Base-by-base conservation (phyloP, 1,139 yeast species). In the Suhomyces anneliseae region DNA sequence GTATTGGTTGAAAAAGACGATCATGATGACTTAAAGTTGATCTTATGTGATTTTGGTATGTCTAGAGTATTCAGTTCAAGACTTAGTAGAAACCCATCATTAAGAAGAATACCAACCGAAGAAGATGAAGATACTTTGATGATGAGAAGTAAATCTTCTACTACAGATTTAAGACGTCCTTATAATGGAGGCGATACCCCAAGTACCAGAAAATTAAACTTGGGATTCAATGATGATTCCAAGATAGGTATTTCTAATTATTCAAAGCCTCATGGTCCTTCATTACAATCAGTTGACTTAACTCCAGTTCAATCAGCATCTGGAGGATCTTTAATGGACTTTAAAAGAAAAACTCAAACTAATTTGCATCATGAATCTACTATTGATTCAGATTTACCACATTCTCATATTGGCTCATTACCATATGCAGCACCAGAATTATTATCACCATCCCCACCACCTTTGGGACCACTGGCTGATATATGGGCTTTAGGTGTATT, bases 371-470 rank as follows among this genome's bases (percentile, higher is more conserved):
- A 35, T 8, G 14, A 40, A n/a, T 34, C 34, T 15, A 64, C 61
- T 2, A 59, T 68, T 29, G 77, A 71, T 46, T 64, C 77, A 2
- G 73, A 69, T 39, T 63, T 80, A 34, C 87, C 88, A 0, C 87
- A 82, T 59, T 70, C 81, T 27, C 87, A 83, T 56, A 87, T 90
- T 48, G 98, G 98, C 0, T 90, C 96, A 1, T 72, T 92, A 36
- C 97, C 97, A 0, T 92, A 90, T 62, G 96, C 97, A 0, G 80
- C 96, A 0, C 98, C 98, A 0, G 97, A 92, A 60, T 71, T 90
- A 33, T 70, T 90, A 44, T 70, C 75, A 36, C 84, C 88, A 1
- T 72, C 77, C 27, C 88, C 88, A 1, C 85, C 87, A 3, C 83
- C 87, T 2, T 72, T 86, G 47, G 85, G 87, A 0, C 87, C 90